A percentile compares a stretch with the other conserved stretches of the same genome.
Conservation (phyloP, 805 yeast genomes). For the Allodekkera sacchari region DNA sequence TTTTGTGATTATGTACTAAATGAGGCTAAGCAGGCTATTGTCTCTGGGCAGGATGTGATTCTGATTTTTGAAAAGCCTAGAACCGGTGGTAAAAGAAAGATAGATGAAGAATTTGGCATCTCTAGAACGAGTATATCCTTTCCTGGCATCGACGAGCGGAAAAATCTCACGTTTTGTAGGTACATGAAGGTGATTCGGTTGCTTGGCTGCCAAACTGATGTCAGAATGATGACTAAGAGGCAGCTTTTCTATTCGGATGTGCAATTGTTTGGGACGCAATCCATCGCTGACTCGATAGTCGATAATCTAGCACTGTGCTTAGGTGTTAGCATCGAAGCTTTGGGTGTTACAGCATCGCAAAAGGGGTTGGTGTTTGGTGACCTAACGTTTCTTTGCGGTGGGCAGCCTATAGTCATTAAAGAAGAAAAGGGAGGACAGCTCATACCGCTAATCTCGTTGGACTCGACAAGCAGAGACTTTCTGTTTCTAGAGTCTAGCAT, state of each 20-base stretch:
- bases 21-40: too few relatives aligned
- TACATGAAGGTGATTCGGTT: not conserved
- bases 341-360: conserved; percentile 44
- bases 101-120: too few relatives aligned
- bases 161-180: conserved; percentile 1
- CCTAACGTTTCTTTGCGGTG: conserved; percentile 14
- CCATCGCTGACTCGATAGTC: conserved; percentile 30
- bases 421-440: conserved; percentile 16
- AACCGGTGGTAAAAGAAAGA: too few relatives aligned
- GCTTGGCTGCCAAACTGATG: not conserved
- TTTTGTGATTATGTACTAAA: too few relatives aligned
- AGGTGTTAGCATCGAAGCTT: conserved; percentile 25
- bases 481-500: conserved; percentile 10
- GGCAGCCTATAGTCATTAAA: not conserved
- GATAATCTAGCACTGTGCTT: conserved; percentile 31
- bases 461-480: conserved; percentile 11
- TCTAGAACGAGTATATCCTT: not conserved
- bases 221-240: conserved; percentile 34
- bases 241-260: conserved; percentile 56
- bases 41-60: too few relatives aligned
- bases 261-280: conserved; percentile 38
- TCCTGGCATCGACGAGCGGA: conserved; percentile 2
- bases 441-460: conserved; percentile 32
- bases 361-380: conserved; percentile 48
- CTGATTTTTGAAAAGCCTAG: too few relatives aligned